Percentiles rank a stretch among this genome's conserved stretches.
phyloP scores from a whole-genome alignment of 371 early-diverging fungal genomes.

The Capniomyces stellatus region DNA sequence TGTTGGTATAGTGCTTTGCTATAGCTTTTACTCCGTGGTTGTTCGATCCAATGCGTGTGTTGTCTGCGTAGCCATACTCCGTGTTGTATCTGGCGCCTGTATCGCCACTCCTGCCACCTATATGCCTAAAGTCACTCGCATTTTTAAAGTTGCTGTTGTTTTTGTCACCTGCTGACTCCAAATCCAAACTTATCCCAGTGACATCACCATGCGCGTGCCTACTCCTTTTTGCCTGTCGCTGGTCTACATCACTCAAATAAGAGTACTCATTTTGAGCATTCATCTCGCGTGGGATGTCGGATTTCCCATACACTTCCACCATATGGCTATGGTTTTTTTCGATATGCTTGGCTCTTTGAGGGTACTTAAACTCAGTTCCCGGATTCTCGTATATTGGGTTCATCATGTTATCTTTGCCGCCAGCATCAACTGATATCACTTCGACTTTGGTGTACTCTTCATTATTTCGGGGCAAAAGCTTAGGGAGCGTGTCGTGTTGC shows the following conservation, averaged over 20 bases:
- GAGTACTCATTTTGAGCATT: neutral
- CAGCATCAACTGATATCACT: neutral
- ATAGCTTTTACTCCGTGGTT: slow-evolving; percentile 11
- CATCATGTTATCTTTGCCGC: neutral
- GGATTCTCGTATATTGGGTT: neutral
- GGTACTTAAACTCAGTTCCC: neutral
- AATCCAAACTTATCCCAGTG: too few species aligned
- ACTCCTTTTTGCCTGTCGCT: neutral
- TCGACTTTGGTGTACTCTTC: neutral
- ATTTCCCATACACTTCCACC: neutral
- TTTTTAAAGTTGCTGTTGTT: too few species aligned
- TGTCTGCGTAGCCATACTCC: too few species aligned
- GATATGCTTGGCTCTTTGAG: neutral
- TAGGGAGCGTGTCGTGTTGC: slow-evolving; percentile 9
- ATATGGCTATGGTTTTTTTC: neutral
- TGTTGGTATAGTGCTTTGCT: slow-evolving; percentile 9
- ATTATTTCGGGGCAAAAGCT: slow-evolving; percentile 22
- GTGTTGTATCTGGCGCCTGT: slow-evolving; percentile 14
- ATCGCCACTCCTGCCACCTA: neutral
- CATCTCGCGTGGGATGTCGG: neutral
- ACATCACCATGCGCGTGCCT: neutral
- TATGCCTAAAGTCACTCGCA: too few species aligned
- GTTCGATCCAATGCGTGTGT: slow-evolving; percentile 5
- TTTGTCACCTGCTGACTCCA: too few species aligned
- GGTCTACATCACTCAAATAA: too few species aligned